These are phyloP conservation scores for Bipolaris bicolor DNA, from an alignment of 2,329 filamentous ascomycete species.

Conservation along the genomic window DNA sequence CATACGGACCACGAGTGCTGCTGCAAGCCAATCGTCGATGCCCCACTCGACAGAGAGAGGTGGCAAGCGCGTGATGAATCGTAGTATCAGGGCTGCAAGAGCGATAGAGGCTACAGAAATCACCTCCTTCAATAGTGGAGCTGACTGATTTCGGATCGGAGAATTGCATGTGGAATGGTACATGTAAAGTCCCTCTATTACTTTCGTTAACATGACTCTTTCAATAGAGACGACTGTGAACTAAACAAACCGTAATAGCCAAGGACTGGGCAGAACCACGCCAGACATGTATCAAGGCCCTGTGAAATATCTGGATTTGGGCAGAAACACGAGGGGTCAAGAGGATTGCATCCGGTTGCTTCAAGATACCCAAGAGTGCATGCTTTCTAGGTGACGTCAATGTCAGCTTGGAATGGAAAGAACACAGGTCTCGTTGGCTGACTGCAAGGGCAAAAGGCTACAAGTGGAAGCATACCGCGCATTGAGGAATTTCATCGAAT, in stretches of 20 bases:
- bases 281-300: neutral
- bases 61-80: neutral
- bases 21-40: neutral
- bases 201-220: neutral
- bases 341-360: neutral
- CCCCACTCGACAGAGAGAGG: neutral
- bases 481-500: neutral
- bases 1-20: neutral
- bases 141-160: neutral
- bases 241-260: neutral
- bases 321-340: neutral
- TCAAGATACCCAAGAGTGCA: neutral
- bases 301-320: neutral
- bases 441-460: neutral
- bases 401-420: neutral
- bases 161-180: neutral
- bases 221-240: neutral
- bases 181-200: neutral
- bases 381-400: neutral
- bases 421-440: neutral
- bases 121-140: neutral
- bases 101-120: neutral
- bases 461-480: neutral
- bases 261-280: neutral
- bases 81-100: neutral